Percentiles rank a stretch among this genome's conserved stretches.
Conservation (phyloP, 805 yeast species). For the Ogataea haglerorum region DNA sequence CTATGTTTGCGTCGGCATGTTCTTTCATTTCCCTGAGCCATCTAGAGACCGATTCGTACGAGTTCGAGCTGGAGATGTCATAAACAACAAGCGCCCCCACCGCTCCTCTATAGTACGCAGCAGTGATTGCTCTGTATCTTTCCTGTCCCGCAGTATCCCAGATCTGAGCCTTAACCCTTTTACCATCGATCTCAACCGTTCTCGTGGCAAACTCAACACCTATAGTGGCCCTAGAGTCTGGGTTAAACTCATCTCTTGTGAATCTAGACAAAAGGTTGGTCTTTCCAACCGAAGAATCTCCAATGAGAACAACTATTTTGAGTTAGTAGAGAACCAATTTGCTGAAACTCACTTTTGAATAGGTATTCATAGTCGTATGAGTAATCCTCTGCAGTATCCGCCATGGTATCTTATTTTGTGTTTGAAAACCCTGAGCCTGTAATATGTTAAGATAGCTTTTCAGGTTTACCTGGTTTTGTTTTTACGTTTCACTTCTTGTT, state of each 20-base stretch:
- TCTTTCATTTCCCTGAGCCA: constrained; percentile 90
- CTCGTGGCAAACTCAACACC: constrained; percentile 98
- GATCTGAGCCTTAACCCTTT: constrained; percentile 82
- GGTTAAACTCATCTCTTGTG: constrained; percentile 92
- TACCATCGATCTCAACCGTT: constrained; percentile 83
- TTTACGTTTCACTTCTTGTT: constrained; percentile 9
- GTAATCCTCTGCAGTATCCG: constrained; percentile 59
- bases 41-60: constrained; percentile 79
- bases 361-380: constrained; percentile 85
- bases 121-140: constrained; percentile 95
- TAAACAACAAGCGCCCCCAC: constrained; percentile 95
- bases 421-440: constrained; percentile 1
- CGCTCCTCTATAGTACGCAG: constrained; percentile 97
- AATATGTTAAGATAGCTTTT: background rate
- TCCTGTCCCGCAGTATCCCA: constrained; percentile 99
- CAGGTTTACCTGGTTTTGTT: constrained; percentile 3
- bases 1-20: constrained; percentile 92
- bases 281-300: constrained; percentile 97
- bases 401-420: constrained; percentile 21
- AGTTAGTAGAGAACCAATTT: constrained; percentile 12
- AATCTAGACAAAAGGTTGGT: constrained; percentile 90
- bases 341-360: constrained; percentile 57
- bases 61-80: constrained; percentile 87
- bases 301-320: constrained; percentile 75
- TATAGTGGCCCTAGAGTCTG: constrained; percentile 90